Conservation (phyloP, 2,329 filamentous ascomycete genomes). For the Xylariomycetidae sp. region DNA sequence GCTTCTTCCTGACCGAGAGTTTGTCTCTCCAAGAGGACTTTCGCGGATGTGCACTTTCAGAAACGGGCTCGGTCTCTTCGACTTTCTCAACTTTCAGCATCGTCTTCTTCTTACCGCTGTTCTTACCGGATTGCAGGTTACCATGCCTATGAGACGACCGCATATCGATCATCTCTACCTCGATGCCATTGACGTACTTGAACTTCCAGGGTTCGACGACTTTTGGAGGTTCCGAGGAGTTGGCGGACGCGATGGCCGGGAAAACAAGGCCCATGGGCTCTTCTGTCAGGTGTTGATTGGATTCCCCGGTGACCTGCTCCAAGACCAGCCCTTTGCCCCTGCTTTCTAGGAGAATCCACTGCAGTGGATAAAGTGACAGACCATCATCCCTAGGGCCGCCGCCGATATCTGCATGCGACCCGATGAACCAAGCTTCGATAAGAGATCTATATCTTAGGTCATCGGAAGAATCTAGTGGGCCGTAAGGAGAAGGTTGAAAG, state of each 20-base stretch:
- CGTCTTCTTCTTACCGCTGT: slow-evolving; percentile 10
- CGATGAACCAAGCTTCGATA: slow-evolving; percentile 36
- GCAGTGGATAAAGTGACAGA: slow-evolving; percentile 34
- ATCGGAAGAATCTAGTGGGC: slow-evolving; percentile 19
- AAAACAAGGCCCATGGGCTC: slow-evolving; percentile 15
- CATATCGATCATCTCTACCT: slow-evolving; percentile 18
- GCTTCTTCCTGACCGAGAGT: too few relatives aligned
- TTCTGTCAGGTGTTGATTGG: slow-evolving; percentile 9
- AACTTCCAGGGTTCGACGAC: slow-evolving; percentile 14
- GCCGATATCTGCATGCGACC: slow-evolving; percentile 32
- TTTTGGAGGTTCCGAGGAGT: slow-evolving; percentile 8
- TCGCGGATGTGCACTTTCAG: too few relatives aligned
- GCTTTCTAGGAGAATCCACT: slow-evolving; percentile 37
- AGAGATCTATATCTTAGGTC: slow-evolving; percentile 20
- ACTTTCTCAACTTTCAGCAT: slow-evolving; percentile 5
- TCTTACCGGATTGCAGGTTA: slow-evolving; percentile 15
- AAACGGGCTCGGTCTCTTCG: too few relatives aligned
- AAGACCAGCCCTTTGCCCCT: slow-evolving; percentile 25
- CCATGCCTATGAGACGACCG: slow-evolving; percentile 16
- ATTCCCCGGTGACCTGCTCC: slow-evolving; percentile 11
- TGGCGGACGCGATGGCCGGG: slow-evolving; percentile 7
- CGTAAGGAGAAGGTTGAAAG: slow-evolving; percentile 16
- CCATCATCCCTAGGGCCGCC: slow-evolving; percentile 31
- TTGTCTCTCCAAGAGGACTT: too few relatives aligned
- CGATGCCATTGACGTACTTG: slow-evolving; percentile 18